phyloP scores from a whole-genome alignment of 805 yeast genomes.

The Pichia eremophila region DNA sequence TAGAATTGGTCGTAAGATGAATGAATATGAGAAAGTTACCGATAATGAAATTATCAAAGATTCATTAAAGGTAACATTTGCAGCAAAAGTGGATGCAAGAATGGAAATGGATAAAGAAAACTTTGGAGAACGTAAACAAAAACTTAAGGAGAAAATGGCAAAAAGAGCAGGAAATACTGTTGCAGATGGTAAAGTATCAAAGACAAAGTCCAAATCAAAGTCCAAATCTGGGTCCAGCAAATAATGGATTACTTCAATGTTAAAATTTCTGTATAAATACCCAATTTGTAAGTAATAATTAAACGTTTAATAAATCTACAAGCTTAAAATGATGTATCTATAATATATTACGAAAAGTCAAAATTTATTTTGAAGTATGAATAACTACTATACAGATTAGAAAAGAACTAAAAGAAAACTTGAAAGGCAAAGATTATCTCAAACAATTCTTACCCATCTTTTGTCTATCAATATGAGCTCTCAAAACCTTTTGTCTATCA shows the following conservation, averaged over 20 bases:
- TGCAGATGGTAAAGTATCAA: background rate
- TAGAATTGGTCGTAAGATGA: slow-evolving; percentile 72
- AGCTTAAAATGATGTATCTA: no score
- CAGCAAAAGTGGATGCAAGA: slow-evolving; percentile 81
- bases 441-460: slow-evolving; percentile 40
- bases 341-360: no score
- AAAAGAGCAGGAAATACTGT: slow-evolving; percentile 1
- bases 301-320: no score
- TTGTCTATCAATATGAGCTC: slow-evolving; percentile 83
- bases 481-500: slow-evolving; percentile 78
- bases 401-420: background rate
- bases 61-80: slow-evolving; percentile 59
- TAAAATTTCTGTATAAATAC: no score
- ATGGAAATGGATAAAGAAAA: slow-evolving; percentile 91
- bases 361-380: no score
- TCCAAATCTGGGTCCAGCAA: background rate
- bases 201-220: background rate
- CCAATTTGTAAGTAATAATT: no score
- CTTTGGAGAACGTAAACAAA: slow-evolving; percentile 55
- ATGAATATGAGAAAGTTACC: slow-evolving; percentile 55
- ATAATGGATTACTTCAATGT: no score
- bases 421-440: background rate
- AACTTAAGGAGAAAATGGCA: slow-evolving; percentile 13
- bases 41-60: slow-evolving; percentile 68
- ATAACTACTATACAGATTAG: background rate